Base-by-base conservation (phyloP, 176 grass and related monocot species). In the Carex kokanica region DNA sequence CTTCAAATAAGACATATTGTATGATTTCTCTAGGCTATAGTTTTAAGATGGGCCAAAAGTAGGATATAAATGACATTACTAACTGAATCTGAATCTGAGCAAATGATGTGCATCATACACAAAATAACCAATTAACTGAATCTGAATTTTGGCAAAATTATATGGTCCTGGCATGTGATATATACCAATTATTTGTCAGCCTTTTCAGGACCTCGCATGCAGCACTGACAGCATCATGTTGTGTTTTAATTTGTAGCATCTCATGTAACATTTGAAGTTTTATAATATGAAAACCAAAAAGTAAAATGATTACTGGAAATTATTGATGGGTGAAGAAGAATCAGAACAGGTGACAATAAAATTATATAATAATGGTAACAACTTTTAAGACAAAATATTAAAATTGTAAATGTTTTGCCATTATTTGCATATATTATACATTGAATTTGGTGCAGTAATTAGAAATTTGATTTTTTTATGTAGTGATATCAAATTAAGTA, bases 111-210 rank as follows among this genome's bases (percentile, higher is more conserved):
- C 5, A 24, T 52, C 23, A 29, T 54, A 29, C 47, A 16, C 45
- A 75, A 75, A 41, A 75, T 27, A 75, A 75, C 29, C 72, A 75
- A 75, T 54, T 0, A 52, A 54, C 6, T 75, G 72, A 75, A 31
- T 31, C 45, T 7, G 23, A 75, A 54, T 54, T 12, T 75, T 47
- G 72, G 8, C n/a, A 74, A 54, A 29, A 75, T 31, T 15, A 74
- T 51, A 74, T 75, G 72, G 72, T 75, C 47, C 23, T 8, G 72
- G 43, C 72, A 75, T 75, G 72, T 75, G 72, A 29, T 75, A 43
- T 43, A 43, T 43, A 55, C 45, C 43, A 75, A 16, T 31, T 75
- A 21, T 6, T 14, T 23, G 45, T 29, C 72, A 75, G 72, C 72
- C 55, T 75, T 75, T 75, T 8, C 72, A 54, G 72, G 13, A 21